Base-by-base conservation (phyloP, 176 grass and related monocot species). In the Aegilops bicornis region DNA sequence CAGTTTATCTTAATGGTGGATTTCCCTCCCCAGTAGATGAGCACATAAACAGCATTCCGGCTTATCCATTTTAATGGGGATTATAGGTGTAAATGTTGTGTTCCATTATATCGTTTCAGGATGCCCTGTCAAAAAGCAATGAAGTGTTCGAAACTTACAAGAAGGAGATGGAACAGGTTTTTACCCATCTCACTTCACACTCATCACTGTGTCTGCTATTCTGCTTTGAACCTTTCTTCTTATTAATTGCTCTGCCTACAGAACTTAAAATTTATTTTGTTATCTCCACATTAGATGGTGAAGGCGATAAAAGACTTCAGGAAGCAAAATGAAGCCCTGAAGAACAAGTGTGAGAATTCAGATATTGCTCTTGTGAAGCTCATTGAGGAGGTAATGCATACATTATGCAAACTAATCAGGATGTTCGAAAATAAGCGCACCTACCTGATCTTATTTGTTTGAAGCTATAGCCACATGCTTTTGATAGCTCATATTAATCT, bases 121-220 rank as follows among this genome's bases (percentile, higher is more conserved):
- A 99, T 84, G 89, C 93, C 76, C 85, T 99, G 71, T 92, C 91
- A 39, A 99, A 99, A 94, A 99, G 97, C 82, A 99, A 99, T 63
- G 88, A 92, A 72, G 90, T 94, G 37, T 99, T 96, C 87, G 94
- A 99, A 92, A 88, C 89, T 77, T 96, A 95, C 67, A 99, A 94
- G 89, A 80, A 79, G 85, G 97, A 99, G 83, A 99, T 96, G 92
- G 94, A 89, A 85, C 94, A 96, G 94, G 97, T 96, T 84, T 40
- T 35, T n/a, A 61, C 30, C 72, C 45, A 76, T 79, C 27, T 78
- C 60, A 22, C 36, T 70, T 89, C 75, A 69, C 60, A 22, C 60
- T 70, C 48, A 54, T 63, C 22, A 15, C 32, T 91, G 12, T 81
- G 37, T 82, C 45, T 81, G 14, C 20, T 64, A 79, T 83, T 82